Conservation (phyloP, 192 early-diverging fungal species). For the Backusella morwellensis region DNA sequence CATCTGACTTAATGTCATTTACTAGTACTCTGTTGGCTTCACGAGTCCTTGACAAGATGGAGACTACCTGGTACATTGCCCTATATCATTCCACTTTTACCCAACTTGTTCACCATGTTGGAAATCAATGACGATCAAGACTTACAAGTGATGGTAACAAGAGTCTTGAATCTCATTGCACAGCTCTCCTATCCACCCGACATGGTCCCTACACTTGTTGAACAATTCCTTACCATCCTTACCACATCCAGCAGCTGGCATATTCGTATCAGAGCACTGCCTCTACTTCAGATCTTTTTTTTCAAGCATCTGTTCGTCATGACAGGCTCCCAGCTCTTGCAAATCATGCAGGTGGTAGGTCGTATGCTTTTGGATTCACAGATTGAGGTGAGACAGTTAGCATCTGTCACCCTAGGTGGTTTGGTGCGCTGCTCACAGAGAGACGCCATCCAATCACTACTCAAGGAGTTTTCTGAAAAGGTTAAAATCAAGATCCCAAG, state of each 20-base stretch:
- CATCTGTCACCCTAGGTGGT: constrained; percentile 72
- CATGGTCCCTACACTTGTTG: constrained; percentile 47
- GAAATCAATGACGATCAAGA: constrained; percentile 73
- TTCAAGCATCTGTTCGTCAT: constrained; percentile 82
- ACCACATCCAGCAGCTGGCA: constrained; percentile 73
- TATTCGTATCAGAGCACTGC: constrained; percentile 72
- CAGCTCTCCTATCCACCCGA: constrained; percentile 50
- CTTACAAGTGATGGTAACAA: constrained; percentile 56
- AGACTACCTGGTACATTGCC: constrained; percentile 56
- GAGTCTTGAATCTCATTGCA: constrained; percentile 49
- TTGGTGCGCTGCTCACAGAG: constrained; percentile 75
- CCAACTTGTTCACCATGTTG: constrained; percentile 66
- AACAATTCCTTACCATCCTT: constrained; percentile 55
- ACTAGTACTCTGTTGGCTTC: constrained; percentile 68
- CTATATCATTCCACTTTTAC: constrained; percentile 51
- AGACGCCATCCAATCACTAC: constrained; percentile 57
- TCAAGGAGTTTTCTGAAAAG: constrained; percentile 39
- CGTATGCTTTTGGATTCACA: constrained; percentile 78
- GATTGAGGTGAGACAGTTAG: constrained; percentile 82
- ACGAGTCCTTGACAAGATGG: constrained; percentile 51
- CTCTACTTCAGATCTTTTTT: constrained; percentile 82
- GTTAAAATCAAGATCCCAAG: constrained; percentile 44
- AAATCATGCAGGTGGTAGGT: constrained; percentile 69
- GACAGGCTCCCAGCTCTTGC: constrained; percentile 48
- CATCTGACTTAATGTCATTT: not conserved